These are phyloP conservation scores for Neurospora sp. DNA, from an alignment of 495 filamentous ascomycete genomes.

Conservation along the genomic window DNA sequence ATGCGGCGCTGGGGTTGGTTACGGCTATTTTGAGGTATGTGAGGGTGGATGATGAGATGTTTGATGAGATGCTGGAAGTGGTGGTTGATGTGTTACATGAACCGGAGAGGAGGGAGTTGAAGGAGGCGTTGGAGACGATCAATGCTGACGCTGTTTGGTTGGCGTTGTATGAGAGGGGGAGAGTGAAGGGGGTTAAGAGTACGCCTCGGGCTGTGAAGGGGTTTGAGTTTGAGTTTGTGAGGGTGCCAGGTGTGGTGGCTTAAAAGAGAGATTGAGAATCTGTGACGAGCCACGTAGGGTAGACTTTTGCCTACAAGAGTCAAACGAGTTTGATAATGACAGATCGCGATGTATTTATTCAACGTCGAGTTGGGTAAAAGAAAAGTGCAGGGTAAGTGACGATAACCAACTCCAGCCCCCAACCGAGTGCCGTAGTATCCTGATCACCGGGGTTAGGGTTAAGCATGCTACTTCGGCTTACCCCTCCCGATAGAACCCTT, in stretches of 20 bases:
- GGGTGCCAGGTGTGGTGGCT: background rate
- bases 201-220: constrained; percentile 34
- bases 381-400: background rate
- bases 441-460: background rate
- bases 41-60: constrained; percentile 47
- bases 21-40: constrained; percentile 46
- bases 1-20: constrained; percentile 46
- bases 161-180: constrained; percentile 34
- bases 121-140: constrained; percentile 42
- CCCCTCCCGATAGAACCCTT: background rate
- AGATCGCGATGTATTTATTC: background rate
- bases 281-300: background rate
- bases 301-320: background rate
- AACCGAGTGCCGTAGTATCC: background rate
- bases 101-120: constrained; percentile 32
- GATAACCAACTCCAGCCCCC: background rate
- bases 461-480: background rate
- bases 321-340: background rate
- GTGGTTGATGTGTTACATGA: constrained; percentile 41
- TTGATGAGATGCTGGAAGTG: constrained; percentile 58
- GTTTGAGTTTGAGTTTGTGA: constrained; percentile 25
- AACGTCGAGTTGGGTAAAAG: background rate
- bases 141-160: constrained; percentile 73
- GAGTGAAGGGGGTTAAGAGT: constrained; percentile 19
- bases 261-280: background rate